These are phyloP conservation scores for Waltergamsia citrina DNA, from an alignment of 2,329 filamentous ascomycete genomes.

Conservation along the genomic window DNA sequence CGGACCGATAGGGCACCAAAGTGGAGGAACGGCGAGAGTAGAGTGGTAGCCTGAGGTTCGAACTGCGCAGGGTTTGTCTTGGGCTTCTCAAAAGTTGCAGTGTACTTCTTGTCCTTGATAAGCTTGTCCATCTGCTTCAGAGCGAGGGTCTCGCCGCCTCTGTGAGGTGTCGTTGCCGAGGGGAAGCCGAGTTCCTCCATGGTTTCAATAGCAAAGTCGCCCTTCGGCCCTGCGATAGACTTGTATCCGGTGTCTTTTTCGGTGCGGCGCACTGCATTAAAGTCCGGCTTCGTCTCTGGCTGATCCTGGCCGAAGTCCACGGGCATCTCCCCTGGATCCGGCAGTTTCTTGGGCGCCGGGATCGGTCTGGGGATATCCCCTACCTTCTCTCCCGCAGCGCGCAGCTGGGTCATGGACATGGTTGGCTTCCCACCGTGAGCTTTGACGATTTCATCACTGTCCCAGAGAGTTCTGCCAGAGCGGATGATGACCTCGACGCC, in stretches of 20 bases:
- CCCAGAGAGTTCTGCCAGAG: slow-evolving; percentile 62
- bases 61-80: slow-evolving; percentile 67
- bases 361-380: slow-evolving; percentile 54
- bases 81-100: slow-evolving; percentile 67
- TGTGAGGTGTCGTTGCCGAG: slow-evolving; percentile 54
- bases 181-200: slow-evolving; percentile 62
- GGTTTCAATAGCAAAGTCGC: slow-evolving; percentile 62
- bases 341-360: slow-evolving; percentile 46
- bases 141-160: slow-evolving; percentile 61
- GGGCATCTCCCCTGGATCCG: slow-evolving; percentile 54
- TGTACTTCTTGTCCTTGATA: slow-evolving; percentile 54
- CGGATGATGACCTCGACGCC: slow-evolving; percentile 59
- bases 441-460: slow-evolving; percentile 59
- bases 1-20: slow-evolving; percentile 64
- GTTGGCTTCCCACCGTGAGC: slow-evolving; percentile 60
- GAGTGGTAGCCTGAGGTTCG: slow-evolving; percentile 61
- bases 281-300: slow-evolving; percentile 42
- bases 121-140: slow-evolving; percentile 48
- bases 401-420: slow-evolving; percentile 63
- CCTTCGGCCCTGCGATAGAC: slow-evolving; percentile 54
- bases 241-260: slow-evolving; percentile 47
- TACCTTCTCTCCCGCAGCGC: slow-evolving; percentile 52
- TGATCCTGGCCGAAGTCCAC: slow-evolving; percentile 47
- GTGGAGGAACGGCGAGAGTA: slow-evolving; percentile 65
- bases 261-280: slow-evolving; percentile 48